These are phyloP conservation scores for Thielaviopsis ethacetica DNA, from an alignment of 2,329 filamentous ascomycete genomes.

Conservation along the genomic window DNA sequence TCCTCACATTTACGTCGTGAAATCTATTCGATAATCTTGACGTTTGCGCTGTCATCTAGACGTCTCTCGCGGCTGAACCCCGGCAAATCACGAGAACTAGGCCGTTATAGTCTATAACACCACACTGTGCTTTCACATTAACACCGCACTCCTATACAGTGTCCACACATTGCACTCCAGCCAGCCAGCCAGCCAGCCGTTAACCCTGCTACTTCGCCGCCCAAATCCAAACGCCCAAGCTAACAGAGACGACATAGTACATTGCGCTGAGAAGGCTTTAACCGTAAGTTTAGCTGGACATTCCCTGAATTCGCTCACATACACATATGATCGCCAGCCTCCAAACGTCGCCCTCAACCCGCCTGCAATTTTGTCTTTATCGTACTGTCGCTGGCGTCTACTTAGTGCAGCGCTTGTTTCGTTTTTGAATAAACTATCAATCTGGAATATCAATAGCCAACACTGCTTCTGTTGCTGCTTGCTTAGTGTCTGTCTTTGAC, in stretches of 20 bases:
- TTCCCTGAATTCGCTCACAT: constrained; percentile 9
- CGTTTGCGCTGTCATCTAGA: neutral
- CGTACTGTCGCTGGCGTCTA: neutral
- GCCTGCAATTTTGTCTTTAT: neutral
- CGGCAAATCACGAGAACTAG: neutral
- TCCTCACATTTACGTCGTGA: neutral
- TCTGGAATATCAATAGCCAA: neutral
- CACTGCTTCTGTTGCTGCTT: neutral
- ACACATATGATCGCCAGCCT: constrained; percentile 4
- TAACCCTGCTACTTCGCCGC: neutral
- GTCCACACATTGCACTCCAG: neutral
- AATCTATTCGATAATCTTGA: neutral
- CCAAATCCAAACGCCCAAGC: neutral
- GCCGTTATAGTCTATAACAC: neutral
- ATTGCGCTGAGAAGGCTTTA: neutral
- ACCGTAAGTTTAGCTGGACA: neutral
- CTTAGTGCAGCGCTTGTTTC: neutral
- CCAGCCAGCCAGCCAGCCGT: too few relatives aligned
- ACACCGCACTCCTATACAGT: neutral
- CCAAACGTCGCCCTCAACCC: neutral
- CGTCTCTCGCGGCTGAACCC: neutral
- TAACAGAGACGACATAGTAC: neutral
- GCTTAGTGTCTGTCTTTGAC: neutral
- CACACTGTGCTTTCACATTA: neutral
- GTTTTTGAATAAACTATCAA: neutral